phyloP scores from a whole-genome alignment of 441 rosid species.

The Populus hybrid region DNA sequence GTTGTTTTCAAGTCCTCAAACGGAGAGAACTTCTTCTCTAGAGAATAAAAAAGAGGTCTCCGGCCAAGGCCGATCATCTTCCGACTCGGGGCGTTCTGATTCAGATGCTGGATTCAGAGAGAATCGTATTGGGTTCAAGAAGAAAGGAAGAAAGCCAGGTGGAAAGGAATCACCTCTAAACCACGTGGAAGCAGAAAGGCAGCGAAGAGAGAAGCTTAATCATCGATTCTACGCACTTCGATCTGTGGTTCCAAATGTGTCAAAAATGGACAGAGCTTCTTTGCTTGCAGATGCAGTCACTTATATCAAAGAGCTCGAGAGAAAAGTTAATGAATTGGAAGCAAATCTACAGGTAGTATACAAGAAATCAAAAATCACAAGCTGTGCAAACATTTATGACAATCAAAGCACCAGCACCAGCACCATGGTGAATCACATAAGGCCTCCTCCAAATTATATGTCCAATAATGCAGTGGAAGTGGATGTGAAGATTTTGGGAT shows the following conservation, averaged over 20 bases:
- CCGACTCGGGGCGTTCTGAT: conserved; percentile 35
- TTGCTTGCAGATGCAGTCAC: conserved; percentile 40
- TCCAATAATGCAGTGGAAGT: conserved; percentile 23
- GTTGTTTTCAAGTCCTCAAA: conserved; percentile 7
- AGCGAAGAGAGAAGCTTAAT: conserved; percentile 48
- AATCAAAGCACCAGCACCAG: neutral
- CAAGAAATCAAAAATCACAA: conserved; percentile 1
- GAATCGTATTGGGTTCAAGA: conserved; percentile 1
- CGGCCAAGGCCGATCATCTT: conserved; percentile 23
- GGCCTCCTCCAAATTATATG: neutral
- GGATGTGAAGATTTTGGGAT: conserved; percentile 48
- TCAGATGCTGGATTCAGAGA: conserved; percentile 18
- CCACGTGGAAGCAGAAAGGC: conserved; percentile 50
- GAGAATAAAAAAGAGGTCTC: conserved; percentile 4
- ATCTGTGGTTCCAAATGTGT: conserved; percentile 50
- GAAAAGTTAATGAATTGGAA: conserved; percentile 29
- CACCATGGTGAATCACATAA: neutral
- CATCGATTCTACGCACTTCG: conserved; percentile 48
- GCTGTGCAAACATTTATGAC: neutral
- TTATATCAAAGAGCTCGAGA: conserved; percentile 40
- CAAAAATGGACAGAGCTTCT: conserved; percentile 61
- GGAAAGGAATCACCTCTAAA: conserved; percentile 23
- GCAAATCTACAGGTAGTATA: conserved; percentile 1
- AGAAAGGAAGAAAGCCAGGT: conserved; percentile 22
- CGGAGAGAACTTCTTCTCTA: neutral